These are phyloP conservation scores for Aureobasidium pullulans DNA, from an alignment of 2,329 filamentous ascomycete species.

Conservation along the genomic window DNA sequence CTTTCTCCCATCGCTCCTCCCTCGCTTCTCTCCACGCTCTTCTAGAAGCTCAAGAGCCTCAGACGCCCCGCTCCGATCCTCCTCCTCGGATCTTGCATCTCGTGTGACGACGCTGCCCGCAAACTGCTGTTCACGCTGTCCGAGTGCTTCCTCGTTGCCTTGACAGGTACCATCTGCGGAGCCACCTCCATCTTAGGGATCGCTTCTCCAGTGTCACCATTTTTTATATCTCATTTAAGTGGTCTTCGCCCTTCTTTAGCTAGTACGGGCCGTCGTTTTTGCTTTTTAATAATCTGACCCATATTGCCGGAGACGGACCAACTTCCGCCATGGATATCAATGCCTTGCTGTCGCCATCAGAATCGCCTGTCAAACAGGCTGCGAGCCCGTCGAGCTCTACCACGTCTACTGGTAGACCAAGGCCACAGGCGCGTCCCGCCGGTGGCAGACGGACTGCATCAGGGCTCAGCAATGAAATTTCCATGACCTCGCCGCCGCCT, in stretches of 20 bases:
- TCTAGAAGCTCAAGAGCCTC: neutral
- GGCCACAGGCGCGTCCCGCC: conserved; percentile 16
- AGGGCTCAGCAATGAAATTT: conserved; percentile 36
- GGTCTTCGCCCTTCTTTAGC: neutral
- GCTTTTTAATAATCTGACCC: neutral
- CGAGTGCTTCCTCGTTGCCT: neutral
- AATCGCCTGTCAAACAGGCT: conserved; percentile 33
- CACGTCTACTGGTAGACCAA: conserved; percentile 11
- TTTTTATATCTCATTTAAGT: neutral
- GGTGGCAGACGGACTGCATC: conserved; percentile 31
- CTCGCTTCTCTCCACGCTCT: neutral
- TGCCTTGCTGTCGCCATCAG: conserved; percentile 41
- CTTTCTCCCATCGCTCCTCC: neutral
- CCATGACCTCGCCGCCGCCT: conserved; percentile 14
- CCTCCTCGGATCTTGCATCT: neutral
- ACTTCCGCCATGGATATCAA: conserved; percentile 39
- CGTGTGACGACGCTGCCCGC: neutral
- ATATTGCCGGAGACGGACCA: neutral
- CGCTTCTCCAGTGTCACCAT: neutral
- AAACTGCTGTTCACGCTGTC: neutral
- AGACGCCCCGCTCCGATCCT: conserved; percentile 2
- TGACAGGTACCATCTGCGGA: neutral
- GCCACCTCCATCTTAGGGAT: neutral
- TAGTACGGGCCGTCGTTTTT: neutral
- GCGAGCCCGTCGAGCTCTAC: conserved; percentile 27